Conservation (phyloP, 495 filamentous ascomycete genomes). For the Saxophila tyrrhenica region DNA sequence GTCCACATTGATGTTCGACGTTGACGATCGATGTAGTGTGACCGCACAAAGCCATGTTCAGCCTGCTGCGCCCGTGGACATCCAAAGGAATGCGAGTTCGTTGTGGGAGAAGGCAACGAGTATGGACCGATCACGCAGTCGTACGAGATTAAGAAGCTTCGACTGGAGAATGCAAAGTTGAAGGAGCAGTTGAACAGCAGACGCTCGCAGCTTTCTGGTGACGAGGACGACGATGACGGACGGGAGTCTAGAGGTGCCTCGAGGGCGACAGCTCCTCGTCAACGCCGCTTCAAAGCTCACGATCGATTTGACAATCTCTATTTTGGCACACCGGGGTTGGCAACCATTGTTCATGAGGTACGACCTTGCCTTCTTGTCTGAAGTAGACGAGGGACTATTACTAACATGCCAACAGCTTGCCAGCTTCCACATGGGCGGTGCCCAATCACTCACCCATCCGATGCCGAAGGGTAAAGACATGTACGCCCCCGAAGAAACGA, state of each 20-base stretch:
- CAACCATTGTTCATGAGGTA: conserved; percentile 34
- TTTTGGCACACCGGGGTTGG: conserved; percentile 34
- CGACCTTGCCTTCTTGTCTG: too few species aligned
- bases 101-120: conserved; percentile 33
- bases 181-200: conserved; percentile 25
- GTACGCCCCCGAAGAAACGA: conserved; percentile 24
- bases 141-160: conserved; percentile 30
- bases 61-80: conserved; percentile 37
- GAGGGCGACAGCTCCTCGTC: conserved; percentile 19
- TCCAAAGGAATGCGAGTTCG: conserved; percentile 36
- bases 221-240: conserved; percentile 14
- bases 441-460: conserved; percentile 25
- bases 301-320: conserved; percentile 33
- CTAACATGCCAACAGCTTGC: conserved; percentile 29
- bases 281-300: conserved; percentile 28
- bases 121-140: conserved; percentile 34
- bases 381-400: conserved; percentile 3
- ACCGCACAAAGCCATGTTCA: conserved; percentile 38
- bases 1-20: background rate
- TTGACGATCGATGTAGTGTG: conserved; percentile 27
- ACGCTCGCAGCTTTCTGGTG: conserved; percentile 18
- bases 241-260: conserved; percentile 1
- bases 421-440: conserved; percentile 22
- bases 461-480: conserved; percentile 33
- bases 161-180: conserved; percentile 25